phyloP scores from a whole-genome alignment of 2,329 filamentous ascomycete genomes.

The Clarireedia monteithiana region DNA sequence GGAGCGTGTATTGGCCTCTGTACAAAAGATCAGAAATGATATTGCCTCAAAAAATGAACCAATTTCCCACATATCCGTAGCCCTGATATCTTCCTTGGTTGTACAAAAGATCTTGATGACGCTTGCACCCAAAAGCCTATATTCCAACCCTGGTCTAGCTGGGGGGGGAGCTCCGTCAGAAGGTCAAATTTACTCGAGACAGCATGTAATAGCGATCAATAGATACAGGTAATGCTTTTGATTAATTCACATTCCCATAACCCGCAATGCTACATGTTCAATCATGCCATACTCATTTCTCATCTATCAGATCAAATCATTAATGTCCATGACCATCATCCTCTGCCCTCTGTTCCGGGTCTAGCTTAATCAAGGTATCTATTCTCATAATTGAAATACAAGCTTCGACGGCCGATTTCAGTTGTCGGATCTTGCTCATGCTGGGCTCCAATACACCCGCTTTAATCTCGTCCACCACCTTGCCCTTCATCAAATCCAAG shows the following conservation, averaged over 20 bases:
- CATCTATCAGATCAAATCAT: slow-evolving; percentile 16
- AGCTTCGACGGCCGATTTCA: slow-evolving; percentile 97
- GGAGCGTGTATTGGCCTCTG: slow-evolving; percentile 19
- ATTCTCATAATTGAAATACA: slow-evolving; percentile 99
- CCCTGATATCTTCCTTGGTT: too few species aligned
- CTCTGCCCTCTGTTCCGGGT: slow-evolving; percentile 72
- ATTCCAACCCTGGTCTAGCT: too few species aligned
- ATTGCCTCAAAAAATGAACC: slow-evolving; percentile 2
- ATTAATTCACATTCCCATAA: slow-evolving; percentile 4
- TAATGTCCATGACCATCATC: slow-evolving; percentile 86
- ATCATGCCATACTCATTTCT: slow-evolving; percentile 8
- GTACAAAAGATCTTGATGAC: background rate
- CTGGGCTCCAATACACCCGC: slow-evolving; percentile 91
- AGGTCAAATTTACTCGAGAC: too few species aligned
- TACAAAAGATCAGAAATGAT: slow-evolving; percentile 11
- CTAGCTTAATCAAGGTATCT: slow-evolving; percentile 95
- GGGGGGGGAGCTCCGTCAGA: background rate
- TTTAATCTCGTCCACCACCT: slow-evolving; percentile 89
- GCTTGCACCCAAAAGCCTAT: background rate
- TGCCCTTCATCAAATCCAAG: slow-evolving; percentile 80
- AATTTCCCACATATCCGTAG: background rate
- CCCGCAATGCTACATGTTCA: slow-evolving; percentile 10
- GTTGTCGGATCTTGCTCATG: slow-evolving; percentile 95
- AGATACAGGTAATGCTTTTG: slow-evolving; percentile 6
- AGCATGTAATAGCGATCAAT: background rate